These are phyloP conservation scores for Rhodotorula toruloides DNA, from an alignment of 768 basidiomycete species.

Conservation along the genomic window DNA sequence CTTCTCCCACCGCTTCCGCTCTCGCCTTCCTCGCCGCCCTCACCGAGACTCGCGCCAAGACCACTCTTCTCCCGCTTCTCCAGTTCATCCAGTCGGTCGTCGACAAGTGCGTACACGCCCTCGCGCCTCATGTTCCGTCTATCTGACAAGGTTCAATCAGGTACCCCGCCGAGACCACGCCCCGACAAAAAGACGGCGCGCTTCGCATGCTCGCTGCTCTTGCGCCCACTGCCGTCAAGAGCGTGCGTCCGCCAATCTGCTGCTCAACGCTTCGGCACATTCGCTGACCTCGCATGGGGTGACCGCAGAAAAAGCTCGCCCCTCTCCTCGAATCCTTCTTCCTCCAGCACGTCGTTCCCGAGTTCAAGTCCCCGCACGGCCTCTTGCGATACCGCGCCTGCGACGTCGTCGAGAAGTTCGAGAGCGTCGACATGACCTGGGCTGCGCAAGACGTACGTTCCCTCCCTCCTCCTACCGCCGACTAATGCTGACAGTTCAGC, in stretches of 20 bases:
- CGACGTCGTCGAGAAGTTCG: conserved; percentile 70
- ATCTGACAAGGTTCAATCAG: not conserved
- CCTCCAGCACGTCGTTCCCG: conserved; percentile 66
- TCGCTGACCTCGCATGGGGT: too few relatives aligned
- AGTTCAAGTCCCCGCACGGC: conserved; percentile 61
- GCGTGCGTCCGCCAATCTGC: conserved; percentile 51
- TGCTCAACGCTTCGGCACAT: not conserved
- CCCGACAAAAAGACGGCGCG: conserved; percentile 73
- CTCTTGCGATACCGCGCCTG: conserved; percentile 76
- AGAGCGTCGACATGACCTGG: conserved; percentile 66
- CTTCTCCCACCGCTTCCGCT: conserved; percentile 71
- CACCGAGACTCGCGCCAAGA: conserved; percentile 70
- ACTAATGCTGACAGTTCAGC: not conserved
- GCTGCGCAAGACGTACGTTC: conserved; percentile 57
- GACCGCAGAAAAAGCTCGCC: conserved; percentile 57
- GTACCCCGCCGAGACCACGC: conserved; percentile 40
- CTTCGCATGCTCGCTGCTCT: conserved; percentile 74
- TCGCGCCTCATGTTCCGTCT: not conserved
- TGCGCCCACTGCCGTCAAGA: conserved; percentile 72
- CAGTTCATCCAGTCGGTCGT: conserved; percentile 71
- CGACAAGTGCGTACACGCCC: conserved; percentile 48
- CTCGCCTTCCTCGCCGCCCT: conserved; percentile 68
- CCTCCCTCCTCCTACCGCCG: not conserved
- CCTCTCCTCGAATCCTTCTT: conserved; percentile 72
- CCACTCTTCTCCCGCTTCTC: conserved; percentile 74